Percentiles rank a stretch among this genome's conserved stretches.
phyloP scores from a whole-genome alignment of 2,329 filamentous ascomycete genomes.

The Colletotrichum nymphaeae region DNA sequence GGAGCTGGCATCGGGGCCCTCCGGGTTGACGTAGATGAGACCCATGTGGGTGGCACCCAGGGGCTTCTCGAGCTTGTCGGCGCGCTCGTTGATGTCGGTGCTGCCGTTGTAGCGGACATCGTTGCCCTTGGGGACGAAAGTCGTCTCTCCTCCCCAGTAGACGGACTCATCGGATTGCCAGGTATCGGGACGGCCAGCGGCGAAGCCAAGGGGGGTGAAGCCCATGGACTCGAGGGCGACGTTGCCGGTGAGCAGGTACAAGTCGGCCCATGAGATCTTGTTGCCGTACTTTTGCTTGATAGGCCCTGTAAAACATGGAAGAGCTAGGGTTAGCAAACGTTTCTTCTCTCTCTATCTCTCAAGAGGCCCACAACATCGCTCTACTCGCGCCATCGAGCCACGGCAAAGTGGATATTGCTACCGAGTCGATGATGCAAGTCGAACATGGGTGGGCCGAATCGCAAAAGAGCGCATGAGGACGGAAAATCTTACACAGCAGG shows the following conservation, averaged over 20 bases:
- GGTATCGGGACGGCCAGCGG: slow-evolving; percentile 76
- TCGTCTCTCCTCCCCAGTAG: slow-evolving; percentile 82
- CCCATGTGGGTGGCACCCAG: slow-evolving; percentile 79
- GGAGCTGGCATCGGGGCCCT: slow-evolving; percentile 78
- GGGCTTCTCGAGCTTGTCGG: slow-evolving; percentile 67
- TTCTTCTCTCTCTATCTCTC: neutral
- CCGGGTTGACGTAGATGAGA: slow-evolving; percentile 85
- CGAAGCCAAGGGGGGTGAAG: slow-evolving; percentile 79
- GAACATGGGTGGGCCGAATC: neutral
- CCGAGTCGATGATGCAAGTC: slow-evolving; percentile 3
- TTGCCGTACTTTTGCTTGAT: slow-evolving; percentile 88
- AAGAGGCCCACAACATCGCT: slow-evolving; percentile 56
- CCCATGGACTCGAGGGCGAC: slow-evolving; percentile 83
- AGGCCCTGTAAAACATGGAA: slow-evolving; percentile 50
- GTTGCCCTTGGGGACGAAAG: slow-evolving; percentile 74
- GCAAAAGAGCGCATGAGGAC: neutral
- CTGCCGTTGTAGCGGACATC: slow-evolving; percentile 72
- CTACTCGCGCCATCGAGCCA: neutral
- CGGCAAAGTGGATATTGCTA: neutral
- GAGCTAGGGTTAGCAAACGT: neutral
- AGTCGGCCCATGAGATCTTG: slow-evolving; percentile 85
- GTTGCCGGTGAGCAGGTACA: slow-evolving; percentile 78
- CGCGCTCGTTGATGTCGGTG: slow-evolving; percentile 33
- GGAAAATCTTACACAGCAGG: slow-evolving; percentile 59
- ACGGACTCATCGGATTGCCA: slow-evolving; percentile 81